phyloP scores from a whole-genome alignment of 2,329 filamentous ascomycete species.

The Helotiales sp. region DNA sequence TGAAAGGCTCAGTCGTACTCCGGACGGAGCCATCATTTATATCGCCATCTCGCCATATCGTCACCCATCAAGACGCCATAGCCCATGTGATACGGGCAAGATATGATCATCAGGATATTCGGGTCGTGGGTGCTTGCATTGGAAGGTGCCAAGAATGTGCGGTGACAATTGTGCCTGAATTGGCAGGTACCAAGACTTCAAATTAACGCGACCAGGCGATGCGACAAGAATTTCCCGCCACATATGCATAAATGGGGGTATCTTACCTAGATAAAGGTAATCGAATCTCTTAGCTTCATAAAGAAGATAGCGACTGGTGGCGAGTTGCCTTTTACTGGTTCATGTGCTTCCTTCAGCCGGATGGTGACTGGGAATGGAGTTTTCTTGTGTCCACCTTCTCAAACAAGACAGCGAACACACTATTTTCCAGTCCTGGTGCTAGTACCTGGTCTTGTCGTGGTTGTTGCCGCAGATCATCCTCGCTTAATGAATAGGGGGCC shows the following conservation, averaged over 20 bases:
- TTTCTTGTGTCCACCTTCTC: no score
- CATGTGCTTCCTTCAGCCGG: no score
- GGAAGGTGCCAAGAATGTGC: constrained; percentile 4
- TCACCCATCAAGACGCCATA: constrained; percentile 6
- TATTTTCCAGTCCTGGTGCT: no score
- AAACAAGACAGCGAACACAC: no score
- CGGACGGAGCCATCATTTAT: neutral
- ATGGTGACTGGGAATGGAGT: no score
- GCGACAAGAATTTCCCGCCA: no score
- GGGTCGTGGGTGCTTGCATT: neutral
- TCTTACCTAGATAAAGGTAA: neutral
- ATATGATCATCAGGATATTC: neutral
- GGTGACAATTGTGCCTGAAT: constrained; percentile 1
- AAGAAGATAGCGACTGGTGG: no score
- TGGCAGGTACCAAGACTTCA: constrained; percentile 11
- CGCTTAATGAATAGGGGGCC: constrained; percentile 1
- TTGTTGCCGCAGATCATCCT: no score
- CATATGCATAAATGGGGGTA: neutral
- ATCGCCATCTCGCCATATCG: neutral
- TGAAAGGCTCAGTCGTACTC: neutral
- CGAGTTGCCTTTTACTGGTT: no score
- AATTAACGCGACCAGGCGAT: neutral
- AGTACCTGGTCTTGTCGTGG: no score
- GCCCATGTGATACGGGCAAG: neutral
- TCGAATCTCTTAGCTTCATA: no score